phyloP scores from a whole-genome alignment of 179 eudicot genomes.

The Amaranthus tricolor region DNA sequence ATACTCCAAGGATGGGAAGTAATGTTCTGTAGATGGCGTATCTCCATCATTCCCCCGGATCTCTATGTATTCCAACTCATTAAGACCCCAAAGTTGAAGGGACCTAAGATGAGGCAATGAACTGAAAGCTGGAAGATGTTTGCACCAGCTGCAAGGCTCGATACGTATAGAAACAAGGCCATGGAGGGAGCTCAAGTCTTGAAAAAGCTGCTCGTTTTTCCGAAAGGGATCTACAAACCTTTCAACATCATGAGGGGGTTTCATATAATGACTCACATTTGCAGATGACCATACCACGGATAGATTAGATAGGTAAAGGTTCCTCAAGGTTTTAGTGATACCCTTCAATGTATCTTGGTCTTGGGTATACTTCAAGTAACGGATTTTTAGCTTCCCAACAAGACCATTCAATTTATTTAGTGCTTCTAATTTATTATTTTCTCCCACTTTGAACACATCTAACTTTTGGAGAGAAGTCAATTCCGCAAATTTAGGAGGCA shows the following conservation, averaged over 20 bases:
- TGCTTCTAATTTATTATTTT: background rate
- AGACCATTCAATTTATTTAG: background rate
- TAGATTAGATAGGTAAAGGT: background rate
- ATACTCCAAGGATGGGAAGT: slow-evolving; percentile 17
- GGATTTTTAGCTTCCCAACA: background rate
- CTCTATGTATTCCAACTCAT: slow-evolving; percentile 12
- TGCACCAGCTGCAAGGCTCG: background rate
- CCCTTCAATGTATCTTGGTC: background rate
- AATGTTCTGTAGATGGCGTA: background rate
- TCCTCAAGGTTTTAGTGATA: background rate
- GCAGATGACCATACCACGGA: background rate
- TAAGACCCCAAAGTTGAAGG: background rate
- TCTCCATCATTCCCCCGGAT: no score
- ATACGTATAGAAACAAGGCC: slow-evolving; percentile 5
- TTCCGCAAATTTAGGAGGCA: slow-evolving; percentile 15
- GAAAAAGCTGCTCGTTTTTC: background rate
- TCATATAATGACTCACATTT: background rate
- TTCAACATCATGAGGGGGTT: background rate
- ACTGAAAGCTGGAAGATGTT: background rate
- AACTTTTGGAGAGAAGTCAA: slow-evolving; percentile 14
- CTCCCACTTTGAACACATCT: slow-evolving; percentile 20
- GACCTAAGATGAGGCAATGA: slow-evolving; percentile 4
- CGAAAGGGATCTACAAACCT: background rate
- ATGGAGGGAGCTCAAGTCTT: background rate
- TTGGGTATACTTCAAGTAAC: background rate